These are phyloP conservation scores for Lyophyllum decastes DNA, from an alignment of 768 basidiomycete species.

Conservation along the genomic window DNA sequence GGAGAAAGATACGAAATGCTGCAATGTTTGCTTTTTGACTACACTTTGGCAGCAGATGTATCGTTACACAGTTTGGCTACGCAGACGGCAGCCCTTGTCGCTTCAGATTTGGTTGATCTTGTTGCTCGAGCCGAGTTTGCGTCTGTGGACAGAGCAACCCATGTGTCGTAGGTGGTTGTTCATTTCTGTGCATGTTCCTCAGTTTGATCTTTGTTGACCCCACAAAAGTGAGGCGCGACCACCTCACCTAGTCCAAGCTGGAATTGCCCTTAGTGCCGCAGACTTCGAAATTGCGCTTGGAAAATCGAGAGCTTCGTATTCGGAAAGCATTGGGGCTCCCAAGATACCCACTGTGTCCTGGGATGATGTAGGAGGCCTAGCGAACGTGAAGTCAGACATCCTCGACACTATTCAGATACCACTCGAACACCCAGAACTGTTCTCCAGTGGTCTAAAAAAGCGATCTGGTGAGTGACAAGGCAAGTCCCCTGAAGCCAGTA, in stretches of 20 bases:
- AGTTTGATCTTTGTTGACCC: slow-evolving; percentile 2
- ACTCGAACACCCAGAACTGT: slow-evolving; percentile 86
- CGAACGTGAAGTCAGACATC: slow-evolving; percentile 86
- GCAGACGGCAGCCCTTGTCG: slow-evolving; percentile 90
- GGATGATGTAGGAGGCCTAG: slow-evolving; percentile 96
- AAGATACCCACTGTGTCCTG: slow-evolving; percentile 94
- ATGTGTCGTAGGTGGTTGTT: slow-evolving; percentile 33
- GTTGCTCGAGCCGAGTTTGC: slow-evolving; percentile 57
- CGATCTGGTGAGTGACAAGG: slow-evolving; percentile 68
- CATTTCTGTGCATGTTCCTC: not conserved
- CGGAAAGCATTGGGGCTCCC: slow-evolving; percentile 94
- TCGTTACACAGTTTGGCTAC: slow-evolving; percentile 70
- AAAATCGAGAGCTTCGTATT: slow-evolving; percentile 75
- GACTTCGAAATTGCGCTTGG: slow-evolving; percentile 78
- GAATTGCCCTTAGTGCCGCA: slow-evolving; percentile 46
- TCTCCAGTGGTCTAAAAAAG: slow-evolving; percentile 90
- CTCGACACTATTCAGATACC: slow-evolving; percentile 95
- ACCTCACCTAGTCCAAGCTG: slow-evolving; percentile 33
- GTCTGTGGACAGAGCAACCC: slow-evolving; percentile 50
- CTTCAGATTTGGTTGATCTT: slow-evolving; percentile 76
- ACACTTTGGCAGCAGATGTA: slow-evolving; percentile 70
- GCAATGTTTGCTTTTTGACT: slow-evolving; percentile 37
- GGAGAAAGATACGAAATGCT: slow-evolving; percentile 68
- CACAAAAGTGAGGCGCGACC: slow-evolving; percentile 22
- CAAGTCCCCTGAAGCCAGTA: not conserved